phyloP scores from a whole-genome alignment of 2,329 filamentous ascomycete species.

The Ciborinia camelliae region DNA sequence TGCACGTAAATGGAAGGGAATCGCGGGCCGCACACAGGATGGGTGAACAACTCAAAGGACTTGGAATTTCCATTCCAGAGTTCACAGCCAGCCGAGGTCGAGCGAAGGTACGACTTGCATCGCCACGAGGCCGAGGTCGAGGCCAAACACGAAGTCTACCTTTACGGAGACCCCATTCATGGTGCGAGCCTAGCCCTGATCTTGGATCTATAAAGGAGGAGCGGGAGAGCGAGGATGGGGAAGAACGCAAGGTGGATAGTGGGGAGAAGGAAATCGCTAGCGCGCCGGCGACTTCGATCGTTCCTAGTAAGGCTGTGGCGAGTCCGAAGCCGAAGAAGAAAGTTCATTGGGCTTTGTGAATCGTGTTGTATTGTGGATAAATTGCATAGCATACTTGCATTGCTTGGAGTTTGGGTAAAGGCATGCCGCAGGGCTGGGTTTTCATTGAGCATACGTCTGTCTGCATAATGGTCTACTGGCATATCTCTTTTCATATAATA shows the following conservation, averaged over 20 bases:
- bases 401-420: slow-evolving; percentile 22
- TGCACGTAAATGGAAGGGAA: slow-evolving; percentile 24
- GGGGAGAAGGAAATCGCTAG: slow-evolving; percentile 21
- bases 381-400: slow-evolving; percentile 21
- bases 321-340: slow-evolving; percentile 34
- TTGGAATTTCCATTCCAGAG: slow-evolving; percentile 30
- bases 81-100: slow-evolving; percentile 29
- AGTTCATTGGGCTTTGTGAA: slow-evolving; percentile 35
- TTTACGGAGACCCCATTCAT: slow-evolving; percentile 31
- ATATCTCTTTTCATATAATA: not conserved
- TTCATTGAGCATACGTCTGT: slow-evolving; percentile 7
- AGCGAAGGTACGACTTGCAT: slow-evolving; percentile 27
- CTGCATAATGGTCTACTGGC: not conserved
- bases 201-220: slow-evolving; percentile 36
- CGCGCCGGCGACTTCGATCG: slow-evolving; percentile 23
- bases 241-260: slow-evolving; percentile 7
- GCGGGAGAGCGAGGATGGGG: slow-evolving; percentile 28
- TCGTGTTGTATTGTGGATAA: slow-evolving; percentile 22
- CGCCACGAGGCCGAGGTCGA: slow-evolving; percentile 25
- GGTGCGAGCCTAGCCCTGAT: slow-evolving; percentile 36
- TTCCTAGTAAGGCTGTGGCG: slow-evolving; percentile 15
- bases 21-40: slow-evolving; percentile 23
- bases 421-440: slow-evolving; percentile 7
- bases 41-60: slow-evolving; percentile 25
- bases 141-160: slow-evolving; percentile 32